Conservation (phyloP, 345 rosid genomes). For the Carallia pectinifolia region DNA sequence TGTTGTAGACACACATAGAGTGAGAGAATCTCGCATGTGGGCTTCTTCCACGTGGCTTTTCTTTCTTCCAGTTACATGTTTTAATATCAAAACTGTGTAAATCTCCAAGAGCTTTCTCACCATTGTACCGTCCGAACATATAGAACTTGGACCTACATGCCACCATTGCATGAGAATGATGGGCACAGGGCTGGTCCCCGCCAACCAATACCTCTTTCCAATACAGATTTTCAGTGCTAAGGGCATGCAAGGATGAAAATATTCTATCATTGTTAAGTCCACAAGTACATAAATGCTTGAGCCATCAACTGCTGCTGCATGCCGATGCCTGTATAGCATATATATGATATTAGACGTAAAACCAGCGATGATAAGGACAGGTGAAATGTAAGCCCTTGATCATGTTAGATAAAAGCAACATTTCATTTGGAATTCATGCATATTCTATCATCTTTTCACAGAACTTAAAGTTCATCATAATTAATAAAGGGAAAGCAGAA, state of each 20-base stretch:
- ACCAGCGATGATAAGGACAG: constrained; percentile 2
- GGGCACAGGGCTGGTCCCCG: constrained; percentile 71
- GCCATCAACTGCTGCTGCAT: constrained; percentile 74
- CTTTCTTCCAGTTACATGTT: constrained; percentile 51
- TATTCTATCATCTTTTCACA: not conserved
- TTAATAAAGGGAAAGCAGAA: not conserved
- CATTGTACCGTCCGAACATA: constrained; percentile 78
- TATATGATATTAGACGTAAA: constrained; percentile 8
- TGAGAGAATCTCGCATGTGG: too few relatives aligned
- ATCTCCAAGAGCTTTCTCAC: constrained; percentile 72
- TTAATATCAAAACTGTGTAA: constrained; percentile 70
- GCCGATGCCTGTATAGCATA: constrained; percentile 68
- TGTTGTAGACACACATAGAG: too few relatives aligned
- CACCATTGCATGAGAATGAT: constrained; percentile 90
- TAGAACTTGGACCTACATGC: constrained; percentile 58
- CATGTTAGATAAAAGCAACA: not conserved
- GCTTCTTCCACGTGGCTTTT: too few relatives aligned
- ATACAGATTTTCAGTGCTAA: constrained; percentile 48
- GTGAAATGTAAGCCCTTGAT: not conserved
- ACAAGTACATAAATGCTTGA: constrained; percentile 66
- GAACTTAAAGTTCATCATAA: not conserved
- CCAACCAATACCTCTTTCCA: constrained; percentile 59
- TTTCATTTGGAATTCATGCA: not conserved
- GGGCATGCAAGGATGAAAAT: constrained; percentile 53
- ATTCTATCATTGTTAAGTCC: constrained; percentile 59